phyloP scores from a whole-genome alignment of 2,329 filamentous ascomycete species.

The Chrysoporthe austroafricana region DNA sequence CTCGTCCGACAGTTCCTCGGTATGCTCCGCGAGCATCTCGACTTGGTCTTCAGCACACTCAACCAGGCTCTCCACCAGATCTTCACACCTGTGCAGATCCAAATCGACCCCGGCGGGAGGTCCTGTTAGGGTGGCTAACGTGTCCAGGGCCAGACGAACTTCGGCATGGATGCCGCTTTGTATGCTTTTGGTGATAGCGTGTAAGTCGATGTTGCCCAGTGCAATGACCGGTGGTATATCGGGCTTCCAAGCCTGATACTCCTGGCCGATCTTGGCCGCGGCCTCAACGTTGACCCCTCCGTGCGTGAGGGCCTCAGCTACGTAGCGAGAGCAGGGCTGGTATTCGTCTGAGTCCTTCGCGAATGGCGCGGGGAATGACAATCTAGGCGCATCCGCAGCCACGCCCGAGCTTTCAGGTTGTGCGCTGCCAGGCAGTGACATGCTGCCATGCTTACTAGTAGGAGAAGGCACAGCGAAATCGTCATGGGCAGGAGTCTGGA shows the following conservation, averaged over 20 bases:
- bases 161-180: slow-evolving; percentile 90
- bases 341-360: slow-evolving; percentile 56
- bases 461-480: slow-evolving; percentile 52
- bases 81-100: slow-evolving; percentile 76
- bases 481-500: slow-evolving; percentile 43
- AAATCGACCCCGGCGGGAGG: slow-evolving; percentile 60
- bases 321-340: slow-evolving; percentile 53
- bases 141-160: slow-evolving; percentile 87
- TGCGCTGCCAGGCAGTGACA: slow-evolving; percentile 44
- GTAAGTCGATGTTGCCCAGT: slow-evolving; percentile 86
- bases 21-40: slow-evolving; percentile 81
- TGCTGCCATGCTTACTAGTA: slow-evolving; percentile 47
- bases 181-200: slow-evolving; percentile 84
- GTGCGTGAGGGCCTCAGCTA: slow-evolving; percentile 56
- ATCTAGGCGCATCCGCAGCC: slow-evolving; percentile 30
- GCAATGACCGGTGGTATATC: slow-evolving; percentile 76
- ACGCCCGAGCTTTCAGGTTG: slow-evolving; percentile 38
- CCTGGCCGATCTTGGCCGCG: slow-evolving; percentile 65
- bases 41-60: slow-evolving; percentile 91
- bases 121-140: slow-evolving; percentile 71
- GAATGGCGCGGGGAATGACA: slow-evolving; percentile 42
- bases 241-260: slow-evolving; percentile 71
- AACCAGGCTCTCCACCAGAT: slow-evolving; percentile 83
- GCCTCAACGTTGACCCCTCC: slow-evolving; percentile 75
- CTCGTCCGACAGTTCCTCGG: slow-evolving; percentile 83